Conservation (phyloP, 2,329 filamentous ascomycete genomes). For the Xylariales sp. region DNA sequence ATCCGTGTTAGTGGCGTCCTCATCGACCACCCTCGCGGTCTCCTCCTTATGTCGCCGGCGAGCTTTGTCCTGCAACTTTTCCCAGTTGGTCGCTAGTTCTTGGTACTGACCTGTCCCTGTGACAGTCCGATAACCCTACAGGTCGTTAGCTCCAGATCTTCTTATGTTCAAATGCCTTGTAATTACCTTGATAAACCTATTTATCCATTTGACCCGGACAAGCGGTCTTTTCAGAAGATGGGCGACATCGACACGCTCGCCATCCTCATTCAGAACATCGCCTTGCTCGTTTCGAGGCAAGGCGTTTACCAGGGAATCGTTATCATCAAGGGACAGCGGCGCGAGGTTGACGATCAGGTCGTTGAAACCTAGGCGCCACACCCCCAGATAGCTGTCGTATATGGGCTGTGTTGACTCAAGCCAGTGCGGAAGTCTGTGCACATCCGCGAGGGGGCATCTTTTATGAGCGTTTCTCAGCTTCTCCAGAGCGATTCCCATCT, state of each 20-base stretch:
- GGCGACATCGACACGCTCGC: constrained; percentile 89
- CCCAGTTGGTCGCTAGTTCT: constrained; percentile 58
- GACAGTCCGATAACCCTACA: constrained; percentile 54
- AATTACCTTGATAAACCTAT: constrained; percentile 72
- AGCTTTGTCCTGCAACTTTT: constrained; percentile 70
- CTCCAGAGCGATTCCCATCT: constrained; percentile 89
- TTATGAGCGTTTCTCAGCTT: constrained; percentile 76
- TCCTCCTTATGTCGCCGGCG: constrained; percentile 71
- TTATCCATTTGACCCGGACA: constrained; percentile 80
- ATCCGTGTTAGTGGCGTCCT: constrained; percentile 81
- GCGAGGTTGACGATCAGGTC: constrained; percentile 92
- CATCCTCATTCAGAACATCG: constrained; percentile 66
- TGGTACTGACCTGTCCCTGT: constrained; percentile 50
- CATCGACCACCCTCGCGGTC: constrained; percentile 70
- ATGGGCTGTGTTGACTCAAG: constrained; percentile 71
- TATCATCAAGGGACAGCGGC: constrained; percentile 57
- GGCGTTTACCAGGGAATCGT: constrained; percentile 54
- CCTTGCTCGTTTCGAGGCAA: constrained; percentile 60
- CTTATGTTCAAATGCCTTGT: constrained; percentile 6
- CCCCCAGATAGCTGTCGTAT: constrained; percentile 79
- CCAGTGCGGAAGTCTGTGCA: constrained; percentile 73
- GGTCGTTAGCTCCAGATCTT: constrained; percentile 26
- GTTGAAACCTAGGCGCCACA: constrained; percentile 91
- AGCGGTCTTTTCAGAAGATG: constrained; percentile 87
- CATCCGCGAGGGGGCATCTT: constrained; percentile 69